Base-by-base conservation (phyloP, 2,329 filamentous ascomycete species). In the Bipolaris bicolor region DNA sequence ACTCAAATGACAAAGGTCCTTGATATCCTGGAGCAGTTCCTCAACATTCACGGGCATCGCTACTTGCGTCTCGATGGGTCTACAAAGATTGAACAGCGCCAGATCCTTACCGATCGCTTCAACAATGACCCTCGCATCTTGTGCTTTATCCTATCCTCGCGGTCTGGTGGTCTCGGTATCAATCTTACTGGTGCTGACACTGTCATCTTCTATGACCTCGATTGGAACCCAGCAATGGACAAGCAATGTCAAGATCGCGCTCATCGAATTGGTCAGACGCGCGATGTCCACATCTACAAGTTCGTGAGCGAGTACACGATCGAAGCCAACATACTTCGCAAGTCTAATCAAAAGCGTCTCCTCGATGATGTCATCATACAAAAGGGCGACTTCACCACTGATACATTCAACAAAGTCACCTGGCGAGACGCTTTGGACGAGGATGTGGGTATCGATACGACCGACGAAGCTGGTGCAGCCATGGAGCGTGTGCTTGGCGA, bases 141-240 rank as follows among this genome's bases (percentile, higher is more conserved):
- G 13, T 94, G 90, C 62, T 99, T 99, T 79, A 99, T 99, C 68
- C 80, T 99, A 5, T 98, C 94, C 0, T 97, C 92, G 48, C 88
- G 95, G 55, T 97, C 95, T 0, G 95, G 95, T 65, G 95, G 95
- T 53, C 82, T 99, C 0, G 95, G 95, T 55, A 96, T 99, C 80
- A 99, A 99, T 69, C 83, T 99, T 41, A 98, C 94, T 0, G 95
- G 95, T 47, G 95, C 95, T 5, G 95, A 98, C 75, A 97, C 93
- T 0, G 95, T 99, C 69, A 97, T 99, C 65, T 99, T 99, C 77
- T 99, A 98, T 78, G 95, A 99, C 71, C 88, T 98, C 58, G 95
- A 99, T 75, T 99, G 96, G 96, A 99, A 99, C 70, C 95, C 95
- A 0, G 95, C 96, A 49, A 99, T 99, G 95, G 95, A 99, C 80